Evolutionary conservation across 2,329 filamentous ascomycete genomes (phyloP).

Genomic region (Alternaria consortialis): DNA sequence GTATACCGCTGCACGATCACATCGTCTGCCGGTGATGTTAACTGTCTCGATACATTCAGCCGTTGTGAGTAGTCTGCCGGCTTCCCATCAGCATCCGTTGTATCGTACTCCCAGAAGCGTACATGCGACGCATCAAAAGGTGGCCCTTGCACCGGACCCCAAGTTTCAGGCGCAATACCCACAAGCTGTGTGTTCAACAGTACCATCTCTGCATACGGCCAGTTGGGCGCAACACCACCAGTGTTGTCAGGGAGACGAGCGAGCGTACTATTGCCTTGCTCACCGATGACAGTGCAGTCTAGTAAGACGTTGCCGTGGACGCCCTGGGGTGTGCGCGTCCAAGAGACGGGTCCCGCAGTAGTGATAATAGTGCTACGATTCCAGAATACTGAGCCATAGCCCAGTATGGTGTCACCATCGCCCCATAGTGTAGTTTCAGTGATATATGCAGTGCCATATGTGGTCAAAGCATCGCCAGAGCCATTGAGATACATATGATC

Average conservation of each 20-base stretch:
- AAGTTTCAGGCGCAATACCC: neutral
- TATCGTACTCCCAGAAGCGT: conserved; percentile 8
- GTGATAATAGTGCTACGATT: neutral
- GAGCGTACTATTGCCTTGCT: neutral
- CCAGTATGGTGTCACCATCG: conserved; percentile 24
- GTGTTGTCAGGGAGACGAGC: neutral
- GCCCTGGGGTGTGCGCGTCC: neutral
- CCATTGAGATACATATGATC: conserved; percentile 21
- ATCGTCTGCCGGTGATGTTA: neutral
- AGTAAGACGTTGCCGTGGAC: neutral
- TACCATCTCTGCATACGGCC: conserved; percentile 12
- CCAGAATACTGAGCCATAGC: conserved; percentile 1
- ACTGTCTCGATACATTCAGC: conserved; percentile 7
- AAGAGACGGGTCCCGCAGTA: neutral
- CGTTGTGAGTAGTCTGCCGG: neutral
- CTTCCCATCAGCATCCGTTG: conserved; percentile 2
- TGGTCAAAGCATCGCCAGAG: conserved; percentile 26
- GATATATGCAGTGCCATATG: conserved; percentile 22
- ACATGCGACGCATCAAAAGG: conserved; percentile 5
- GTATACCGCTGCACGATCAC: no score
- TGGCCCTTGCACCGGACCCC: conserved; percentile 7
- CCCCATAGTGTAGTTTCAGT: conserved; percentile 12
- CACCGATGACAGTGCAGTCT: neutral
- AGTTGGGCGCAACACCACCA: conserved; percentile 3
- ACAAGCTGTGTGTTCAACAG: conserved; percentile 6